Percentiles rank a stretch among this genome's conserved stretches.
These are phyloP conservation scores for Chrysochromulina parva DNA, from an alignment of 78 protist genomes.

Conservation along the genomic window DNA sequence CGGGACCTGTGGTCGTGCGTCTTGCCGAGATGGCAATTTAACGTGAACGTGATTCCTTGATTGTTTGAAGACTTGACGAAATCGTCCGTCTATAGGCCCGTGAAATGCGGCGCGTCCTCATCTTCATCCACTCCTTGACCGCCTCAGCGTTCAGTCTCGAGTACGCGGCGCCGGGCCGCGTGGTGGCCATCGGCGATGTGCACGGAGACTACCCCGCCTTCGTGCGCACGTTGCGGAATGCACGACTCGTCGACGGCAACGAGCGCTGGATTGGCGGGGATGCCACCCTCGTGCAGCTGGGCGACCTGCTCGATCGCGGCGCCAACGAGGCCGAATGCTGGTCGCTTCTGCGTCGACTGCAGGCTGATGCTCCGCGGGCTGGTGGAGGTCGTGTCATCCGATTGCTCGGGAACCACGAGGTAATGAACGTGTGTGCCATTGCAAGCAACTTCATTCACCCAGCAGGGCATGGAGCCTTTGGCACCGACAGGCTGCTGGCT, in stretches of 20 bases:
- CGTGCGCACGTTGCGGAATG: not conserved
- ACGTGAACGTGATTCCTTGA: too few relatives aligned
- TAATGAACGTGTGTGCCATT: not conserved
- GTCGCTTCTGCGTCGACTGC: not conserved
- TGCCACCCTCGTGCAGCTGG: not conserved
- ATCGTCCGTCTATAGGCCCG: too few relatives aligned
- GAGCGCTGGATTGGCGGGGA: not conserved
- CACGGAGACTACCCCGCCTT: not conserved
- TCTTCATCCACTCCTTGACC: too few relatives aligned
- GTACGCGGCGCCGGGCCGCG: not conserved
- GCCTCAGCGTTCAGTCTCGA: too few relatives aligned
- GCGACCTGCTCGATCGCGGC: conserved; percentile 11
- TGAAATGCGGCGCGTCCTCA: too few relatives aligned
- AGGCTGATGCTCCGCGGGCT: not conserved
- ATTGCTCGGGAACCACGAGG: conserved; percentile 14
- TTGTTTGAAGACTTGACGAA: too few relatives aligned
- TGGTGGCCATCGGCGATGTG: not conserved
- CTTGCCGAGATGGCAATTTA: too few relatives aligned
- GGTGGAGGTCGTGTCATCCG: not conserved
- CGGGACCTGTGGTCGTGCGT: too few relatives aligned
- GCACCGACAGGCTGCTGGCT: not conserved
- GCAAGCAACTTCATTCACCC: not conserved
- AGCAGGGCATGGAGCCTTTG: not conserved
- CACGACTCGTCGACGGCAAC: not conserved
- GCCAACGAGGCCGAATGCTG: not conserved